These are phyloP conservation scores for Mucor ambiguus DNA, from an alignment of 371 early-diverging fungal genomes.

Conservation along the genomic window DNA sequence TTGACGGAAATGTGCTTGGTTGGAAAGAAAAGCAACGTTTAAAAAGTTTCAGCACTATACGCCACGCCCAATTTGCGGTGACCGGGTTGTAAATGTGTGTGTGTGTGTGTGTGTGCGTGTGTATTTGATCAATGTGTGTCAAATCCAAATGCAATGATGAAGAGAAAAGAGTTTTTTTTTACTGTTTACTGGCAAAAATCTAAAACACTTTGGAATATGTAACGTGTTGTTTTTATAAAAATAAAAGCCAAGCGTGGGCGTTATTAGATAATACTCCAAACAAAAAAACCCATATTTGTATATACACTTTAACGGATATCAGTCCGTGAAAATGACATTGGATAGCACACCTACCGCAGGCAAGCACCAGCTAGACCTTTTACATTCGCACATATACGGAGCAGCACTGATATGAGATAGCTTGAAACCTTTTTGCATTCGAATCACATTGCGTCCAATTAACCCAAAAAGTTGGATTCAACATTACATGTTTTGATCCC, in stretches of 20 bases:
- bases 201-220: neutral
- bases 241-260: neutral
- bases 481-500: neutral
- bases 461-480: neutral
- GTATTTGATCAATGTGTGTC: neutral
- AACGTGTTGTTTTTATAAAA: neutral
- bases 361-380: neutral
- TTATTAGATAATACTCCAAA: constrained; percentile 2
- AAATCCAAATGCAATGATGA: neutral
- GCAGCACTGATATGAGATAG: neutral
- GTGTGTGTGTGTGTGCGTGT: neutral
- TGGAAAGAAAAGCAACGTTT: neutral
- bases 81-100: neutral
- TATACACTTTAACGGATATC: neutral
- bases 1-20: neutral
- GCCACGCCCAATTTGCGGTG: neutral
- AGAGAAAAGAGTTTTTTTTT: neutral
- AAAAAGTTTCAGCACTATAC: neutral
- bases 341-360: neutral
- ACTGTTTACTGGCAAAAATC: neutral
- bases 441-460: neutral
- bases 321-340: neutral
- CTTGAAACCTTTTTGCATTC: neutral
- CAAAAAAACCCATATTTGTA: constrained; percentile 3
- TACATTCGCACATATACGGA: neutral